These are phyloP conservation scores for Phylloboletellus chloephorus DNA, from an alignment of 1,284 basidiomycete species.

Conservation along the genomic window DNA sequence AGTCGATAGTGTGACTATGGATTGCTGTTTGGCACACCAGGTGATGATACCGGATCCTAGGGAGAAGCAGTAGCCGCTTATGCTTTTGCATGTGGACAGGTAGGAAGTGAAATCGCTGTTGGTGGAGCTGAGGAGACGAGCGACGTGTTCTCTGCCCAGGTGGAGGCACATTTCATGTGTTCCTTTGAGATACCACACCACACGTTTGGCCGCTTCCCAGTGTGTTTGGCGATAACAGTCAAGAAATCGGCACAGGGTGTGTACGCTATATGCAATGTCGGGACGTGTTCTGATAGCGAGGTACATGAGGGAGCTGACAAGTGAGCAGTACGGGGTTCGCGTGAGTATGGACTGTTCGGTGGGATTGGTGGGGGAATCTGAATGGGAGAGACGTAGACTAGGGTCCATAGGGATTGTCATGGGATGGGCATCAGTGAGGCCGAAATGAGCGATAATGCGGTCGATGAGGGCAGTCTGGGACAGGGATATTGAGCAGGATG, in stretches of 20 bases:
- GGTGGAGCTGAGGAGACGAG: background rate
- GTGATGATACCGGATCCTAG: slow-evolving; percentile 30
- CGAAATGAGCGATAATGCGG: background rate
- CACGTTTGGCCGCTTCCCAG: background rate
- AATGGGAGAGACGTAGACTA: background rate
- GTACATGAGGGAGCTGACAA: slow-evolving; percentile 4
- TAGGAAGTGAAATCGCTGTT: slow-evolving; percentile 40
- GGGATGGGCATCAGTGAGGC: background rate
- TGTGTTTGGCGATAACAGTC: background rate
- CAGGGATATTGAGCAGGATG: background rate
- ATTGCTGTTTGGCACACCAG: too few relatives aligned
- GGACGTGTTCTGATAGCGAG: background rate
- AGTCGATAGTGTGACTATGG: slow-evolving; percentile 33
- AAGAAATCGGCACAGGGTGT: background rate
- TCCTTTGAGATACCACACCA: background rate
- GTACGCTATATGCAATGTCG: background rate
- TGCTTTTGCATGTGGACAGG: slow-evolving; percentile 27
- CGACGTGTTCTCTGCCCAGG: background rate
- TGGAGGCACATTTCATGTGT: background rate
- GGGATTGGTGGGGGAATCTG: background rate
- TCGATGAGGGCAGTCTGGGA: background rate
- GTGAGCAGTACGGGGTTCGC: background rate
- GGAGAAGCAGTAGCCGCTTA: slow-evolving; percentile 36
- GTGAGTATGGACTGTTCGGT: background rate
- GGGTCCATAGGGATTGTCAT: background rate